Percentiles rank a stretch among this genome's conserved stretches.
Evolutionary conservation across 495 filamentous ascomycete species (phyloP).

Genomic region (Hypoxylon subgilvum): DNA sequence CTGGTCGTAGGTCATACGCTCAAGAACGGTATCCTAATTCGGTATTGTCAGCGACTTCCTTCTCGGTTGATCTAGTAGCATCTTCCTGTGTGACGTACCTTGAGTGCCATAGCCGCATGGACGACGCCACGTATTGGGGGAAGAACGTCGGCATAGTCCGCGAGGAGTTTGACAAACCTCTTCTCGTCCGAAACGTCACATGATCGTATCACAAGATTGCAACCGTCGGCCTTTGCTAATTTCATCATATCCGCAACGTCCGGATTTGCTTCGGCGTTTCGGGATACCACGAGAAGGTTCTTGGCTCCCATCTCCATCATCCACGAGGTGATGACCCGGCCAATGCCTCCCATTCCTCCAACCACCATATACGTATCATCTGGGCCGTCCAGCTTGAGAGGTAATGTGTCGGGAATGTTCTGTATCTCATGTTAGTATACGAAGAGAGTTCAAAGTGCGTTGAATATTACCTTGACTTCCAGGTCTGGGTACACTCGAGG

Average conservation of each 20-base stretch:
- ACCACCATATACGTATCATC: slow-evolving; percentile 56
- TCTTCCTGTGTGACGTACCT: neutral
- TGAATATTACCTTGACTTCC: slow-evolving; percentile 1
- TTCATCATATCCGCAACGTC: neutral
- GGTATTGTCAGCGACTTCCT: no score
- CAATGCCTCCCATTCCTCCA: slow-evolving; percentile 55
- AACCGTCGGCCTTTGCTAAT: neutral
- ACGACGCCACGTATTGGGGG: slow-evolving; percentile 57
- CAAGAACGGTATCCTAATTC: slow-evolving; percentile 30
- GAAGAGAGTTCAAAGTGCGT: slow-evolving; percentile 15
- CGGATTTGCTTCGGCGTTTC: neutral
- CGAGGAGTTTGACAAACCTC: neutral
- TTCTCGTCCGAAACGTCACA: slow-evolving; percentile 44
- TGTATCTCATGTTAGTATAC: no score
- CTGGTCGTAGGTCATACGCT: slow-evolving; percentile 21
- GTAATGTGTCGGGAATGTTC: slow-evolving; percentile 40
- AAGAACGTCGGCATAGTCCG: slow-evolving; percentile 25
- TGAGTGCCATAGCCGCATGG: slow-evolving; percentile 42
- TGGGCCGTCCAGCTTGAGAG: neutral
- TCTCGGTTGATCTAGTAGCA: no score
- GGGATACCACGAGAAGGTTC: slow-evolving; percentile 45
- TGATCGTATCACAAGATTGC: slow-evolving; percentile 3
- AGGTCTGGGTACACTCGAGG: slow-evolving; percentile 13
- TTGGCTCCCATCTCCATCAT: slow-evolving; percentile 54
- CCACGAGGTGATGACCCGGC: slow-evolving; percentile 54